phyloP scores from a whole-genome alignment of 371 early-diverging fungal species.

The Nosema muscidifuracis region DNA sequence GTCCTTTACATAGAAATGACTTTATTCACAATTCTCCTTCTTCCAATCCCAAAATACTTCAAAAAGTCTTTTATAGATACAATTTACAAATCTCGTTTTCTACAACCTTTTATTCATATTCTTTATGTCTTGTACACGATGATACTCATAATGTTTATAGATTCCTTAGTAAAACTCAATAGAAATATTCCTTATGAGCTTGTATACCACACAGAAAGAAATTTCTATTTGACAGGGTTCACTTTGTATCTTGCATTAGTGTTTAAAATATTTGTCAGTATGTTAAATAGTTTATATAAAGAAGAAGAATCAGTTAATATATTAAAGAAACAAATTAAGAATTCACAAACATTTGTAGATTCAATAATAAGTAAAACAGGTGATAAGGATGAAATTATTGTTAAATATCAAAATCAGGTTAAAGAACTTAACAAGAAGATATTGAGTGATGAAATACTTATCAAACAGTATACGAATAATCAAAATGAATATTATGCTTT shows the following conservation, averaged over 20 bases:
- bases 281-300: constrained; percentile 14
- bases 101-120: constrained; percentile 27
- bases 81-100: background rate
- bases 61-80: constrained; percentile 23
- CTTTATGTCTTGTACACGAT: constrained; percentile 41
- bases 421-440: constrained; percentile 23
- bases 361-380: constrained; percentile 21
- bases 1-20: constrained; percentile 26
- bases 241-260: constrained; percentile 43
- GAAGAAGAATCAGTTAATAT: constrained; percentile 24
- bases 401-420: constrained; percentile 13
- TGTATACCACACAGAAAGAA: constrained; percentile 47
- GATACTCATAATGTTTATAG: constrained; percentile 45
- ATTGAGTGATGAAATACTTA: constrained; percentile 1
- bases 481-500: constrained; percentile 41
- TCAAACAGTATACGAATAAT: constrained; percentile 43
- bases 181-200: constrained; percentile 6
- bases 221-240: constrained; percentile 49
- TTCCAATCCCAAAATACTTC: constrained; percentile 17
- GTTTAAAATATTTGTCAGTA: constrained; percentile 25
- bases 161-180: constrained; percentile 28
- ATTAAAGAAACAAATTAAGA: constrained; percentile 41
- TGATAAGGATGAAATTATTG: constrained; percentile 19
- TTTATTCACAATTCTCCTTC: constrained; percentile 28
- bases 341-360: constrained; percentile 41